phyloP scores from a whole-genome alignment of 495 filamentous ascomycete species.

The Aspergillus olivimuriae region DNA sequence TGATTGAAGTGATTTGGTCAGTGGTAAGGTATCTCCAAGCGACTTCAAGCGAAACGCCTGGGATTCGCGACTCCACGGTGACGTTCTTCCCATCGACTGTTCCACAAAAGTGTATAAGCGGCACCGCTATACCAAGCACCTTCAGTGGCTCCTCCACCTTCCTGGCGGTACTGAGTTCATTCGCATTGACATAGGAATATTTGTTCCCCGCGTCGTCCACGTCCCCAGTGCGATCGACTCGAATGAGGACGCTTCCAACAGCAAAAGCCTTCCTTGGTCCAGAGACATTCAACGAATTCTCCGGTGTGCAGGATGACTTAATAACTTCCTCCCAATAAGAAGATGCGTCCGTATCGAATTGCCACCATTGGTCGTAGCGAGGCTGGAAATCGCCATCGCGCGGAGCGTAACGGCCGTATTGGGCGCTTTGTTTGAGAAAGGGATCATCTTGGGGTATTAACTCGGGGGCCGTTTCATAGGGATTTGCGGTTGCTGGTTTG shows the following conservation, averaged over 20 bases:
- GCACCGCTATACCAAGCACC: slow-evolving; percentile 30
- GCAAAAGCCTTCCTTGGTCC: slow-evolving; percentile 31
- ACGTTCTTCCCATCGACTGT: slow-evolving; percentile 36
- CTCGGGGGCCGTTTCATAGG: slow-evolving; percentile 33
- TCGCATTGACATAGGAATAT: slow-evolving; percentile 55
- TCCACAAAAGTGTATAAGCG: slow-evolving; percentile 34
- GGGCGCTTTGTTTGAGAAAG: slow-evolving; percentile 27
- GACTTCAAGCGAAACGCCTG: slow-evolving; percentile 38
- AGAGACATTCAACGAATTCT: slow-evolving; percentile 30
- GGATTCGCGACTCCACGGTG: slow-evolving; percentile 37
- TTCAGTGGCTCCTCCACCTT: slow-evolving; percentile 33
- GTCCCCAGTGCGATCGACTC: slow-evolving; percentile 28
- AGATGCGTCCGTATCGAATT: slow-evolving; percentile 22
- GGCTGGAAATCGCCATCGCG: slow-evolving; percentile 35
- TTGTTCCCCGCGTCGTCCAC: slow-evolving; percentile 20
- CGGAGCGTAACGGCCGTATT: slow-evolving; percentile 39
- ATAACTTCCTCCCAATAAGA: slow-evolving; percentile 33
- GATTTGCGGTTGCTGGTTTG: slow-evolving; percentile 14
- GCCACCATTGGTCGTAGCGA: slow-evolving; percentile 29
- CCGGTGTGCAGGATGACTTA: slow-evolving; percentile 22
- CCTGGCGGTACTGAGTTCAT: slow-evolving; percentile 32
- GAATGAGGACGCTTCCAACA: slow-evolving; percentile 34
- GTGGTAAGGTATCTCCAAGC: slow-evolving; percentile 34
- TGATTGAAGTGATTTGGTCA: slow-evolving; percentile 27
- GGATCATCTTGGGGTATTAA: slow-evolving; percentile 31